Evolutionary conservation across 805 yeast species (phyloP).

Genomic region (Grigorovia transvaalensis): DNA sequence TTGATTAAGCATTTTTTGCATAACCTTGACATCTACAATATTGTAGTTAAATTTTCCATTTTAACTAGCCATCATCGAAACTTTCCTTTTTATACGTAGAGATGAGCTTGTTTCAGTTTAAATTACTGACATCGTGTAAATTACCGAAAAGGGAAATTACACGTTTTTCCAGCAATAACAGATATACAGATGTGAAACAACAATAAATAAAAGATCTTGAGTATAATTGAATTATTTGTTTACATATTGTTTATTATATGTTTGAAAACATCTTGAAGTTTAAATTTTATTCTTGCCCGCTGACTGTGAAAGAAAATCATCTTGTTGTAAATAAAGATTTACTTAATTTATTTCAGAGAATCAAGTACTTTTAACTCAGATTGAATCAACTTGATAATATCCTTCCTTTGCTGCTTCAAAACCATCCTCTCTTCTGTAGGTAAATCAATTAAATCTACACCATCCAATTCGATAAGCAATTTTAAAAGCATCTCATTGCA

Average conservation of each 20-base stretch:
- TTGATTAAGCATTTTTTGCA: neutral
- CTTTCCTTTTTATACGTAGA: neutral
- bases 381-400: slow-evolving; percentile 51
- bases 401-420: slow-evolving; percentile 49
- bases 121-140: slow-evolving; percentile 3
- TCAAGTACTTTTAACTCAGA: slow-evolving; percentile 48
- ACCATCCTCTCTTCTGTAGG: slow-evolving; percentile 36
- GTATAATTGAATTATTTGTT: neutral
- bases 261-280: neutral
- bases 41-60: too few species aligned
- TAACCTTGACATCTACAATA: too few species aligned
- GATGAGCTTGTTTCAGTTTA: neutral
- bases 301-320: too few species aligned
- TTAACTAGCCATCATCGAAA: neutral
- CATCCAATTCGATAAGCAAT: slow-evolving; percentile 56
- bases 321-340: neutral
- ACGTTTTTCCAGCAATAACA: neutral
- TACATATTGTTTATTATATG: neutral
- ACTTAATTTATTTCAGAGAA: slow-evolving; percentile 6
- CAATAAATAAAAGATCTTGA: neutral
- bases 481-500: slow-evolving; percentile 61
- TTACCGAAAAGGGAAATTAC: slow-evolving; percentile 4
- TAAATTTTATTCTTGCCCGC: neutral
- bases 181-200: neutral
- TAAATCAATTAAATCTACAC: slow-evolving; percentile 35